These are phyloP conservation scores for Cytidiella melzeri DNA, from an alignment of 768 basidiomycete species.

Conservation along the genomic window DNA sequence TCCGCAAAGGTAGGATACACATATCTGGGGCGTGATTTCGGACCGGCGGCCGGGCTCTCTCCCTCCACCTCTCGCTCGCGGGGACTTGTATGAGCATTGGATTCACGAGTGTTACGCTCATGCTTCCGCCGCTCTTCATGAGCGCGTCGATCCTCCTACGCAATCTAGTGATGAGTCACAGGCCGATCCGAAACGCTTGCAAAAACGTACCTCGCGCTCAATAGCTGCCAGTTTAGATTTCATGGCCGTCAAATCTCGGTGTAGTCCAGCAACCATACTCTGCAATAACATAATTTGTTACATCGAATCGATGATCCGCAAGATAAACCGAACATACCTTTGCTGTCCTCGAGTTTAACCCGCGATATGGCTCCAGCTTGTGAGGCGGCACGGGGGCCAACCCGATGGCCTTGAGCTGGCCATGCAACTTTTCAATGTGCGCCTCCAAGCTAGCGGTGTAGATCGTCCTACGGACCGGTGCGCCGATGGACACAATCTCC, in stretches of 20 bases:
- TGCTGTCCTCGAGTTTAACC: slow-evolving; percentile 71
- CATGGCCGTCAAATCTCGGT: slow-evolving; percentile 53
- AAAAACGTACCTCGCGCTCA: slow-evolving; percentile 52
- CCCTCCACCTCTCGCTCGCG: no score
- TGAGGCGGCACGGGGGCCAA: slow-evolving; percentile 52
- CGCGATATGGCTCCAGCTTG: slow-evolving; percentile 56
- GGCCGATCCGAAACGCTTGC: background rate
- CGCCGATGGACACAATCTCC: slow-evolving; percentile 67
- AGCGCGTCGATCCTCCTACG: background rate
- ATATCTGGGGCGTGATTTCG: background rate
- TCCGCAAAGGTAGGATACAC: background rate
- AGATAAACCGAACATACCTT: slow-evolving; percentile 43
- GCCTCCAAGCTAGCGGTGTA: slow-evolving; percentile 70
- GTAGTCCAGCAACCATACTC: slow-evolving; percentile 72
- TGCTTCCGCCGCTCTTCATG: background rate
- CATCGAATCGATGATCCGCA: background rate
- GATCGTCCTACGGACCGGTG: slow-evolving; percentile 60
- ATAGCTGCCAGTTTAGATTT: slow-evolving; percentile 64
- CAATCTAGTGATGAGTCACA: background rate
- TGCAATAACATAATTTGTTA: slow-evolving; percentile 20
- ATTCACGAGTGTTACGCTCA: background rate
- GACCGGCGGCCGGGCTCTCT: background rate
- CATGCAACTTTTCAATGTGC: slow-evolving; percentile 64
- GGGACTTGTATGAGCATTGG: no score
- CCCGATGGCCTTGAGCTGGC: slow-evolving; percentile 45